Evolutionary conservation across 2,329 filamentous ascomycete species (phyloP).

Genomic region (Cercospora nicotianae): DNA sequence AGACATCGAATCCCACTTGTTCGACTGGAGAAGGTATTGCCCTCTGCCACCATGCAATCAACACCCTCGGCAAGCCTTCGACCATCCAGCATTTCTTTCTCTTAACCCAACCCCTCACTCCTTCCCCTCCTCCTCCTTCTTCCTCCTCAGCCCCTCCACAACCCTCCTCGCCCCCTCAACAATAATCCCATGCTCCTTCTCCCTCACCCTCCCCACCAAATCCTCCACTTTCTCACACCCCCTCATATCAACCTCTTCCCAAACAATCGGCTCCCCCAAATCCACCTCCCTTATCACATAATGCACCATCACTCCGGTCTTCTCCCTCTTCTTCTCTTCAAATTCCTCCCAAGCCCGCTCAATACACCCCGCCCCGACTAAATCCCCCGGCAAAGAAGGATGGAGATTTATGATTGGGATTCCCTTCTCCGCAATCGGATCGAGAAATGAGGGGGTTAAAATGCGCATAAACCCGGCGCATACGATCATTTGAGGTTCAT

Average conservation of each 20-base stretch:
- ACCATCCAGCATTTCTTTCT: background rate
- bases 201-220: slow-evolving; percentile 72
- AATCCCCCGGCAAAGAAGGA: slow-evolving; percentile 70
- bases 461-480: slow-evolving; percentile 90
- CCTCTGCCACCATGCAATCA: too few species aligned
- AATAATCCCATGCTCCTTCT: slow-evolving; percentile 73
- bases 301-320: slow-evolving; percentile 84
- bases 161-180: slow-evolving; percentile 67
- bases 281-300: slow-evolving; percentile 77
- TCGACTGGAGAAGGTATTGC: too few species aligned
- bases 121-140: background rate
- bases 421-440: slow-evolving; percentile 61
- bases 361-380: slow-evolving; percentile 72
- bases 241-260: slow-evolving; percentile 64
- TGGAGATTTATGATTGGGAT: slow-evolving; percentile 81
- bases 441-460: slow-evolving; percentile 67
- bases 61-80: too few species aligned
- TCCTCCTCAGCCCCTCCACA: slow-evolving; percentile 38
- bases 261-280: slow-evolving; percentile 70
- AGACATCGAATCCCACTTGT: too few species aligned
- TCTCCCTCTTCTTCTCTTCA: slow-evolving; percentile 63
- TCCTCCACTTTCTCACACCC: slow-evolving; percentile 62
- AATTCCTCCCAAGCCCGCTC: slow-evolving; percentile 75
- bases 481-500: slow-evolving; percentile 71
- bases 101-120: background rate